phyloP scores from a whole-genome alignment of 2,329 filamentous ascomycete species.

The Coniochaeta sp. region DNA sequence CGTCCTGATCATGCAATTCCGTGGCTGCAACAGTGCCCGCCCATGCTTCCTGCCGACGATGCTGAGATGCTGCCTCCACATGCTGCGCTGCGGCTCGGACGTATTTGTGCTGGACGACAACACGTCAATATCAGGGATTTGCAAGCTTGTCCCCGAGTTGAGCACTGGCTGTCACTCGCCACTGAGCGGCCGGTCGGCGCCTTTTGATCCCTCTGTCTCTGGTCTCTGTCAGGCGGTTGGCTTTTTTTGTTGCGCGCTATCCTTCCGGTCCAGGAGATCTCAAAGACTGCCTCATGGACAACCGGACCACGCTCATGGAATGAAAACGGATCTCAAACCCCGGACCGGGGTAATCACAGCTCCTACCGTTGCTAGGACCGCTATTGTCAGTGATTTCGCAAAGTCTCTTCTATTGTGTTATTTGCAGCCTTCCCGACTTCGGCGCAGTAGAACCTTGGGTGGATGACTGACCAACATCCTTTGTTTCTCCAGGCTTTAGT shows the following conservation, averaged over 20 bases:
- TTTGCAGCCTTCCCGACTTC: neutral
- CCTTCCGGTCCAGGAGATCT: neutral
- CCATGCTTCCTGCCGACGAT: neutral
- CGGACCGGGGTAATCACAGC: neutral
- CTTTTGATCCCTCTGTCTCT: neutral
- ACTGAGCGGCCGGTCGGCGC: too few relatives aligned
- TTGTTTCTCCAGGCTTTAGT: neutral
- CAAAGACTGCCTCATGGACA: neutral
- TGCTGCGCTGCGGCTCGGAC: neutral
- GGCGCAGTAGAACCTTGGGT: neutral
- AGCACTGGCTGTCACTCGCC: neutral
- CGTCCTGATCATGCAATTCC: neutral
- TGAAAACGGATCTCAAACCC: neutral
- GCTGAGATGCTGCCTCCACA: neutral
- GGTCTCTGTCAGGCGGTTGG: neutral
- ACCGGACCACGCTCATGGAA: neutral
- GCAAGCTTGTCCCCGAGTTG: neutral
- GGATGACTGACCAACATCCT: neutral
- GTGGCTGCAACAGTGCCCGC: neutral
- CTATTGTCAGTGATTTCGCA: neutral
- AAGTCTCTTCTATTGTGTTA: neutral
- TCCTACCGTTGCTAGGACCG: neutral
- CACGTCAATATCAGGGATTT: neutral
- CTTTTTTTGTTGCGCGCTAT: neutral
- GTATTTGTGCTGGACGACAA: neutral